A percentile compares a stretch with the other conserved stretches of the same genome.
phyloP scores from a whole-genome alignment of 345 rosid species.

The Cardamine chenopodiifolia region DNA sequence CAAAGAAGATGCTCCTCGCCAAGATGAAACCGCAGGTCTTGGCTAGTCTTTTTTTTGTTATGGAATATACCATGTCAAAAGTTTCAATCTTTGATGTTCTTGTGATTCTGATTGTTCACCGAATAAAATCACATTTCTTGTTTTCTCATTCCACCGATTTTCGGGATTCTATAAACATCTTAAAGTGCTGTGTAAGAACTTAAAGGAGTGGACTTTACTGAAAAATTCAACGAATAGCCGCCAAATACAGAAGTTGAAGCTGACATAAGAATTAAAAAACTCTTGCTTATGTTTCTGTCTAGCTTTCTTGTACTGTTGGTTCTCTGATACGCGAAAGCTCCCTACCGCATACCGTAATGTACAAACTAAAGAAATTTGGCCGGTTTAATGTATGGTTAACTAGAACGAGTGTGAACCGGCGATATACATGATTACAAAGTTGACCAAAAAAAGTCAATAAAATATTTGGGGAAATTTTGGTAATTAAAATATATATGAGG shows the following conservation, averaged over 20 bases:
- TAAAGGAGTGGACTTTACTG: background rate
- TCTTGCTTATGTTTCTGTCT: background rate
- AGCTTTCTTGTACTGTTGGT: background rate
- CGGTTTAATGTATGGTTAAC: background rate
- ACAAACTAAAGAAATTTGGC: background rate
- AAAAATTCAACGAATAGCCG: background rate
- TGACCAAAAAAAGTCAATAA: background rate
- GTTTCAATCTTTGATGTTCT: constrained; percentile 3
- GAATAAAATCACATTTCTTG: background rate
- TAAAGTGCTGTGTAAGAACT: constrained; percentile 5
- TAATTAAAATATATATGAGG: background rate
- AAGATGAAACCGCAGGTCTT: constrained; percentile 56
- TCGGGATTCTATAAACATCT: background rate
- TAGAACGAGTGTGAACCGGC: background rate
- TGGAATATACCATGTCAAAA: background rate
- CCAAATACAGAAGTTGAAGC: constrained; percentile 11
- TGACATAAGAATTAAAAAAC: too few relatives aligned
- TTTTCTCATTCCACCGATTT: background rate
- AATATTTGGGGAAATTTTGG: background rate
- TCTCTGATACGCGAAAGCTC: background rate
- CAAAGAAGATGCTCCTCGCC: constrained; percentile 55
- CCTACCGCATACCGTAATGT: background rate
- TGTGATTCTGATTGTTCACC: constrained; percentile 14
- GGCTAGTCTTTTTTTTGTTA: constrained; percentile 42
- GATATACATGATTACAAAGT: background rate